Evolutionary conservation across 2,329 filamentous ascomycete genomes (phyloP), one percentile per base, ranked within the genome.

Genomic region (Hypoxylon sp.): DNA sequence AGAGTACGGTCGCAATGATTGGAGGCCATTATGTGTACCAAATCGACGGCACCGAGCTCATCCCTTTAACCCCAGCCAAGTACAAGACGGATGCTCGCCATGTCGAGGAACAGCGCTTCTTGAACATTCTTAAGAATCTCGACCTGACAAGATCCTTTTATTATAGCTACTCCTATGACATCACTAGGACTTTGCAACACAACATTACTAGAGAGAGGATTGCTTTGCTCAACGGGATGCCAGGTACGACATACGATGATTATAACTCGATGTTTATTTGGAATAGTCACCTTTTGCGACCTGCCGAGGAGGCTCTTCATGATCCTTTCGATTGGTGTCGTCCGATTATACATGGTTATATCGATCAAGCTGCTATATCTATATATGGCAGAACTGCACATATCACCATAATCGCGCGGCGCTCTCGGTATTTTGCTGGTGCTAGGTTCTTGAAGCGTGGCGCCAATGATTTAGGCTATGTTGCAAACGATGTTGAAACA

Each of bases 401-500:
- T 76, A 94, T 99, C 52, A 97, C 95, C 0, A 90, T 99, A 56
- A 97, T 99, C 75, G 97, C 96, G 2, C 87, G 96, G 62, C 89
- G 96, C 33, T 99, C 96, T 14, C 89, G 96, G 8, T 94, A 93
- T 80, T 99, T 98, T 80, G 96, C 96, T 2, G 96, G 96, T 29
- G 96, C 96, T 39, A 88, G 96, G 3, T 99, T 98, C 73, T 82
- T 99, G 58, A 99, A 99, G 80, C 90, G 96, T 64, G 96, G 96
- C 33, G 92, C 94, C 52, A 99, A 99, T 76, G 96, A 99, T 78
- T 79, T 94, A 63, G 95, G 96, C 13, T 97, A 97, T 78, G 96
- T 99, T 60, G 97, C 96, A 57, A 99, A 99, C 77, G 97, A 99
- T 80, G 96, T 99, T 24, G 97, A 99, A 81, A 98, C 96, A 0